Percentiles rank a stretch among this genome's conserved stretches.
These are phyloP conservation scores for Camillea tinctor DNA, from an alignment of 2,329 filamentous ascomycete genomes.

Conservation along the genomic window DNA sequence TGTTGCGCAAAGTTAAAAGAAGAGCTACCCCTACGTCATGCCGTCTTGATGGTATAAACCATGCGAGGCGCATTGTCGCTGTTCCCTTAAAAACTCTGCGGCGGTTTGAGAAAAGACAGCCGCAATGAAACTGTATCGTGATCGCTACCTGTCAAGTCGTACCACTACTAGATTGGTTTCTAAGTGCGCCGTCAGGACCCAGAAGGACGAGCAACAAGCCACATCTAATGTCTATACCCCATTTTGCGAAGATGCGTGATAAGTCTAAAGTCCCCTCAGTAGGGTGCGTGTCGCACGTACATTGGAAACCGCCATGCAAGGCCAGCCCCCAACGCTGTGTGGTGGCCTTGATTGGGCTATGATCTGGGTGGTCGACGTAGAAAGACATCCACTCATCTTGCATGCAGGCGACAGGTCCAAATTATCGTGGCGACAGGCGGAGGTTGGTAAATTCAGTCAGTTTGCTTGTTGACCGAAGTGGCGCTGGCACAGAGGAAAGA, in stretches of 20 bases:
- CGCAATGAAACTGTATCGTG: conserved; percentile 17
- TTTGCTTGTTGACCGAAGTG: conserved; percentile 17
- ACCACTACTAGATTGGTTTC: conserved; percentile 3
- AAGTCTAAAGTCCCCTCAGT: not conserved
- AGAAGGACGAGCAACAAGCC: conserved; percentile 3
- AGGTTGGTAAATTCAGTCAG: conserved; percentile 20
- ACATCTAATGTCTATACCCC: not conserved
- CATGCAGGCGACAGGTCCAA: conserved; percentile 9
- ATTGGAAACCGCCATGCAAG: not conserved
- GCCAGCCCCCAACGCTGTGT: conserved; percentile 11
- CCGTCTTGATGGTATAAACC: conserved; percentile 21
- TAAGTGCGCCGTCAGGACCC: conserved; percentile 1
- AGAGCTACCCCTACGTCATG: not conserved
- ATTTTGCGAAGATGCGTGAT: not conserved
- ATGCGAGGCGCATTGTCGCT: conserved; percentile 23
- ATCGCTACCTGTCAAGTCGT: conserved; percentile 12
- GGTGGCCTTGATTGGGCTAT: conserved; percentile 20
- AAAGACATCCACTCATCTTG: conserved; percentile 14
- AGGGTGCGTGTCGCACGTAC: not conserved
- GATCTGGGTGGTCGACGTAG: conserved; percentile 14
- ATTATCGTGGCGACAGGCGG: conserved; percentile 27
- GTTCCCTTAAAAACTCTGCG: conserved; percentile 16
- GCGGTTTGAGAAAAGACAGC: conserved; percentile 15
- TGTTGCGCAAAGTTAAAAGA: not conserved
- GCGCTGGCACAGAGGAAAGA: conserved; percentile 6